These are phyloP conservation scores for Ensete ventricosum DNA, from an alignment of 176 grass and related monocot genomes.

Conservation along the genomic window DNA sequence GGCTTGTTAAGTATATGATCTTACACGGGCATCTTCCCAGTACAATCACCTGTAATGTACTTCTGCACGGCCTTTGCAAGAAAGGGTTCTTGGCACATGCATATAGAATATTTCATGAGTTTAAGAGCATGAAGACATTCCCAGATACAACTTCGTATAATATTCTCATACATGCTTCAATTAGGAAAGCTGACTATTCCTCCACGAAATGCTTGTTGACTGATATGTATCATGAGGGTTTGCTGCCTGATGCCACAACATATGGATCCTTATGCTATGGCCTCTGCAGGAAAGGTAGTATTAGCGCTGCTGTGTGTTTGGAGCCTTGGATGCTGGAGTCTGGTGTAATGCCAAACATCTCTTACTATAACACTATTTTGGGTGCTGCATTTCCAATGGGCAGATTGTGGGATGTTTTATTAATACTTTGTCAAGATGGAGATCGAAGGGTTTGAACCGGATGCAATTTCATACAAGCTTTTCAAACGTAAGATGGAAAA, in stretches of 20 bases:
- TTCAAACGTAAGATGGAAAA: constrained; percentile 15
- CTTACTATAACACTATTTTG: constrained; percentile 30
- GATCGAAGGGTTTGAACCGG: constrained; percentile 18
- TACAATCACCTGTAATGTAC: constrained; percentile 18
- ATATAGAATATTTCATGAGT: constrained; percentile 19
- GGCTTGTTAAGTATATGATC: constrained; percentile 27
- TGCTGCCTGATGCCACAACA: constrained; percentile 16
- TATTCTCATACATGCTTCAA: constrained; percentile 25
- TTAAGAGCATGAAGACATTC: constrained; percentile 3
- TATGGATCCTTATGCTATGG: constrained; percentile 24
- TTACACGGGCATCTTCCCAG: constrained; percentile 10
- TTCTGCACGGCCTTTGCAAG: constrained; percentile 25
- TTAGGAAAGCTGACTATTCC: constrained; percentile 16
- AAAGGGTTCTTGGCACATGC: constrained; percentile 7
- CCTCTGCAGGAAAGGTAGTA: constrained; percentile 18
- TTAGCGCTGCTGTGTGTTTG: constrained; percentile 14
- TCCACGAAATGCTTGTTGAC: constrained; percentile 6
- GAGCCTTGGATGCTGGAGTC: constrained; percentile 11
- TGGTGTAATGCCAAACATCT: constrained; percentile 16
- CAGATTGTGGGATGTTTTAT: constrained; percentile 22
- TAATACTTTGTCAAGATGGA: constrained; percentile 29
- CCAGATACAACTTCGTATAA: constrained; percentile 29
- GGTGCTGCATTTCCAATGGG: constrained; percentile 23
- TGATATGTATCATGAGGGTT: constrained; percentile 17
- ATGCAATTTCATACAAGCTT: constrained; percentile 27